phyloP scores from a whole-genome alignment of 257 asterid genomes.

The Ligustrum vulgare region DNA sequence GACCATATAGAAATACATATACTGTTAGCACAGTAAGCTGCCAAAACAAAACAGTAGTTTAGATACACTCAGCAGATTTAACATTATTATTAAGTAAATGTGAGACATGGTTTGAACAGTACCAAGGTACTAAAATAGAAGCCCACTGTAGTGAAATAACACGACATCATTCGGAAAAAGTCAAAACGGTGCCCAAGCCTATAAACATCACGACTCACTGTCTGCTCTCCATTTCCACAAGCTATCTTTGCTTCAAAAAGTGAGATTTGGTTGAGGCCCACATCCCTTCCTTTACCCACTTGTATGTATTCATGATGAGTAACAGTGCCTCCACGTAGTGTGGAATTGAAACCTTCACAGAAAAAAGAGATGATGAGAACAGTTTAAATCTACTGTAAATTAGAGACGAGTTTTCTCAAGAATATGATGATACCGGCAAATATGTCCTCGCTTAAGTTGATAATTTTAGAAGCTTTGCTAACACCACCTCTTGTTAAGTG shows the following conservation, averaged over 20 bases:
- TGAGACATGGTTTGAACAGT: conserved; percentile 24
- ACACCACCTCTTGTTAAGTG: conserved; percentile 95
- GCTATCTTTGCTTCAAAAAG: conserved; percentile 92
- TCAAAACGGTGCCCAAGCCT: conserved; percentile 97
- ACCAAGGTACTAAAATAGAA: conserved; percentile 91
- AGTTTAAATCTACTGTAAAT: conserved; percentile 1
- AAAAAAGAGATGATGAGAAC: conserved; percentile 23
- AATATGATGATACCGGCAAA: conserved; percentile 73
- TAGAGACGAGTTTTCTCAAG: conserved; percentile 14
- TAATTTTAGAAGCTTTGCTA: conserved; percentile 90
- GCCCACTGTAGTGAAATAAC: conserved; percentile 86
- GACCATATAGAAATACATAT: conserved; percentile 85
- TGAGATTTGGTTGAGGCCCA: conserved; percentile 95
- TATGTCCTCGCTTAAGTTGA: conserved; percentile 96
- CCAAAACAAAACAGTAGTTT: conserved; percentile 25
- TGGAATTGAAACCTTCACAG: conserved; percentile 85
- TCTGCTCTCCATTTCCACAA: conserved; percentile 95
- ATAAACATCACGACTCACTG: conserved; percentile 90
- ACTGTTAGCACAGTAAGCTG: conserved; percentile 90
- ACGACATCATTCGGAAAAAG: conserved; percentile 96
- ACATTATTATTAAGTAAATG: not conserved
- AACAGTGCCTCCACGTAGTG: conserved; percentile 95
- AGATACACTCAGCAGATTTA: conserved; percentile 16
- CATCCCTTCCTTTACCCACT: conserved; percentile 98
- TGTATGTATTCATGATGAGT: conserved; percentile 97